phyloP scores from a whole-genome alignment of 78 protist species.

The Trichosphaerium sp. region DNA sequence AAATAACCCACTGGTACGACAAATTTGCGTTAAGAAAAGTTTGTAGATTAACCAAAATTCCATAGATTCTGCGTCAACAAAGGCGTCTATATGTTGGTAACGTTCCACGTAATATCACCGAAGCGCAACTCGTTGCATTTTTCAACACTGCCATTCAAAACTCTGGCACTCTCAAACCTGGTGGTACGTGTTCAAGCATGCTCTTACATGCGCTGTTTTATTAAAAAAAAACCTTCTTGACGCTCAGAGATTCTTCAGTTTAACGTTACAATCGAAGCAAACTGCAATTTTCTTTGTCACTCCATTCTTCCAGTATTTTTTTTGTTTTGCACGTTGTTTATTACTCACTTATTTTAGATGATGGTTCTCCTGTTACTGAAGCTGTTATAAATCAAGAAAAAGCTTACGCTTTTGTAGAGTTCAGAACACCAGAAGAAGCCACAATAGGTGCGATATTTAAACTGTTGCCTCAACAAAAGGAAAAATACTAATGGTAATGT shows the following conservation, averaged over 20 bases:
- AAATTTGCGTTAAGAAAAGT: no score
- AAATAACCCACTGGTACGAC: no score
- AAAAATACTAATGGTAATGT: no score
- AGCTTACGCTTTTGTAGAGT: constrained; percentile 47
- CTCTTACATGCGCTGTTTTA: not conserved
- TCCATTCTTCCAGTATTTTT: not conserved
- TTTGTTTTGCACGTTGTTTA: constrained; percentile 6
- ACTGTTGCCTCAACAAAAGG: no score
- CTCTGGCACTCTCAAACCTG: not conserved
- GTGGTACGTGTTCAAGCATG: not conserved
- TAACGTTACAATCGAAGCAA: not conserved
- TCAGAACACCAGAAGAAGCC: constrained; percentile 45
- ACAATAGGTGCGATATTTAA: no score
- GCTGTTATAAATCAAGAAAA: constrained; percentile 29
- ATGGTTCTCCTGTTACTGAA: constrained; percentile 11
- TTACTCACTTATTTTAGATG: not conserved
- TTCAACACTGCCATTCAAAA: constrained; percentile 7
- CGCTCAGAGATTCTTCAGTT: not conserved
- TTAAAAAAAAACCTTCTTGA: not conserved
- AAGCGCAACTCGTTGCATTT: constrained; percentile 32
- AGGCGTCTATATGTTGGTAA: constrained; percentile 51
- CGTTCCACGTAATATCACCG: constrained; percentile 36
- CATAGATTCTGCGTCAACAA: no score
- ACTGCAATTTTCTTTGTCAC: not conserved
- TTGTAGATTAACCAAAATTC: constrained; percentile 12